phyloP scores from a whole-genome alignment of 2,329 filamentous ascomycete species.

The Fusarium goolgardi region DNA sequence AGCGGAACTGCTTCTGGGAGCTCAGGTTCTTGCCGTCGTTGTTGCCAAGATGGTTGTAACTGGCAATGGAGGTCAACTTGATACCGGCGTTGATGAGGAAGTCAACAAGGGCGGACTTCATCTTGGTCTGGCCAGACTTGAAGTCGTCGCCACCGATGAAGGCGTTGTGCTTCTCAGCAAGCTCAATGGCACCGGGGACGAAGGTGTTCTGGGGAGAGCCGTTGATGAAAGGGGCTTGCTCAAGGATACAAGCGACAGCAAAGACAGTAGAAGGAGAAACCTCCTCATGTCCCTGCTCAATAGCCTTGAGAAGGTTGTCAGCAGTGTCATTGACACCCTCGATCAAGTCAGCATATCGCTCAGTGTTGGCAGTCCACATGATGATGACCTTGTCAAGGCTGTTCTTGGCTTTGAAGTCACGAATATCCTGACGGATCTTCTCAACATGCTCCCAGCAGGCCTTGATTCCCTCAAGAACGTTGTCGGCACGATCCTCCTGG shows the following conservation, averaged over 20 bases:
- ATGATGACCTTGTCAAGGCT: conserved; percentile 94
- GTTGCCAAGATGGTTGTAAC: conserved; percentile 99
- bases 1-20: conserved; percentile 98
- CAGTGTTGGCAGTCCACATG: conserved; percentile 98
- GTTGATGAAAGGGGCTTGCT: conserved; percentile 95
- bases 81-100: conserved; percentile 99
- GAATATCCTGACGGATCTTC: conserved; percentile 91
- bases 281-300: conserved; percentile 87
- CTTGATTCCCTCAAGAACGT: conserved; percentile 84
- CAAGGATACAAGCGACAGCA: conserved; percentile 92
- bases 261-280: conserved; percentile 97
- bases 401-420: conserved; percentile 89
- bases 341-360: conserved; percentile 91
- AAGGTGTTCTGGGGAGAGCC: conserved; percentile 99
- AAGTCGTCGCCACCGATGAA: conserved; percentile 99
- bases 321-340: conserved; percentile 95
- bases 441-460: conserved; percentile 90
- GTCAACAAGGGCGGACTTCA: conserved; percentile 99
- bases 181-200: conserved; percentile 88
- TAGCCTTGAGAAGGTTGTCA: conserved; percentile 89
- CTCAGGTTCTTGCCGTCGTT: conserved; percentile 99
- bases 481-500: conserved; percentile 96
- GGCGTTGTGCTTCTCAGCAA: conserved; percentile 85
- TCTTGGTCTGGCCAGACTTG: conserved; percentile 99
- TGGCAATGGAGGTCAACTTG: conserved; percentile 97